Evolutionary conservation across 2,329 filamentous ascomycete species (phyloP), one percentile per base, ranked within the genome.

Genomic region (Xenoacremonium recifei): DNA sequence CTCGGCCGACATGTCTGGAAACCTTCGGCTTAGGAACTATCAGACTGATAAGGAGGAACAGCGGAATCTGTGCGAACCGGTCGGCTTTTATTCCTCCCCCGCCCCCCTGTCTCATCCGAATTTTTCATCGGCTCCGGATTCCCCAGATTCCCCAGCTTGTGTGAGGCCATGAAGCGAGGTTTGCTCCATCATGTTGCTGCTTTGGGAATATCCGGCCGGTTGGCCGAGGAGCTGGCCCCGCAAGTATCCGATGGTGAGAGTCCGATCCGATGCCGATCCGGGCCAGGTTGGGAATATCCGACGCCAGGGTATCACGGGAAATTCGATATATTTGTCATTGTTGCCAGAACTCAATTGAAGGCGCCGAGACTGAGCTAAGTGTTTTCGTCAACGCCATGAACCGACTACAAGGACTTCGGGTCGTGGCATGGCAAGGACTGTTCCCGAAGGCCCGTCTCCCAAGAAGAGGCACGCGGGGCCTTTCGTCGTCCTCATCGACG

Each of bases 71-170:
- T 7, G 6, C 27, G 40, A 21, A n/a, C 32, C 25, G 9, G 34
- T 13, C 6, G 19, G 12, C 29, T 7, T 37, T 42, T 42, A 16
- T 32, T 16, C 15, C 16, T 10, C 15, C 16, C 13, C 23, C 23
- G 31, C 27, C 6, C 15, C 16, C 13, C 23, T 13, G 31, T 29
- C 37, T 33, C 17, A 42, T 29, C 7, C 20, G 35, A 42, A 13
- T 21, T 38, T 41, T 21, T 16, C 18, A 13, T 18, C 30, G 16
- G 11, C 35, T 21, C 21, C 30, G 20, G 40, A 34, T 19, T 35
- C 40, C 40, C 40, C 40, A 27, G 35, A 38, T 38, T 38, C 18
- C 30, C 30, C 35, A 38, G 21, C 20, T 6, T 17, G 10, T 21
- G 21, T 18, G 11, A 35, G 35, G n/a, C 21, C 11, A 33, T 17